Evolutionary conservation across 2,329 filamentous ascomycete species (phyloP), one percentile per base, ranked within the genome.

Genomic region (Monosporascus sp.): DNA sequence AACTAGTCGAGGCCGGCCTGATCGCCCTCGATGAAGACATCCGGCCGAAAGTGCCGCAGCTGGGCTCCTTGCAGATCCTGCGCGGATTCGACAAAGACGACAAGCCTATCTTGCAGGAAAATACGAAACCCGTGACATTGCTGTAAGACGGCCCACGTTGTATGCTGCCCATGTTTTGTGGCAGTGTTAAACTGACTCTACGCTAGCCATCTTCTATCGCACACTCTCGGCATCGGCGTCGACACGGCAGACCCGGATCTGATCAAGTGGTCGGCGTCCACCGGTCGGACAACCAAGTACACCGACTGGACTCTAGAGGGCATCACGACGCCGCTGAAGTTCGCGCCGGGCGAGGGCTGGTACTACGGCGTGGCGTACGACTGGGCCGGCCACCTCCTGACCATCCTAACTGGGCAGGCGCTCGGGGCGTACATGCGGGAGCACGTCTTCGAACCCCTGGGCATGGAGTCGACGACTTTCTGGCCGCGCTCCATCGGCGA

Each of bases 141-240:
- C 66, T 70, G 68, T 46, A n/a, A 35, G 31, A 5, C 31, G 31
- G 11, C 9, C 31, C 9, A 35, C 31, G 31, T 14, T 20, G 14
- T 43, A 9, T 9, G 7, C 17, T 43, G 11, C 18, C 18, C 9
- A 14, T 43, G 17, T n/a, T 8, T n/a, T 41, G 17, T 9, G 17
- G 6, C 38, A 11, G 38, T 11, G 2, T 20, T 20, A 18, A 3
- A n/a, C 17, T n/a, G 18, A 20, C 38, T 41, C n/a, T n/a, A 7
- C 14, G 14, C 22, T 24, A 46, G 43, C 2, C 70, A 67, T 22
- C 69, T 82, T 0, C 69, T 83, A 3, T 76, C 74, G 0, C 80
- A 83, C 61, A 76, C 77, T 0, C 65, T 71, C 6, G 80, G 80
- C 2, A 54, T 79, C 0, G 69, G 67, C 1, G 77, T 79, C 59